A percentile compares a stretch with the other conserved stretches of the same genome.
Evolutionary conservation across 345 rosid genomes (phyloP).

Genomic region (Gynandropsis gynandra): DNA sequence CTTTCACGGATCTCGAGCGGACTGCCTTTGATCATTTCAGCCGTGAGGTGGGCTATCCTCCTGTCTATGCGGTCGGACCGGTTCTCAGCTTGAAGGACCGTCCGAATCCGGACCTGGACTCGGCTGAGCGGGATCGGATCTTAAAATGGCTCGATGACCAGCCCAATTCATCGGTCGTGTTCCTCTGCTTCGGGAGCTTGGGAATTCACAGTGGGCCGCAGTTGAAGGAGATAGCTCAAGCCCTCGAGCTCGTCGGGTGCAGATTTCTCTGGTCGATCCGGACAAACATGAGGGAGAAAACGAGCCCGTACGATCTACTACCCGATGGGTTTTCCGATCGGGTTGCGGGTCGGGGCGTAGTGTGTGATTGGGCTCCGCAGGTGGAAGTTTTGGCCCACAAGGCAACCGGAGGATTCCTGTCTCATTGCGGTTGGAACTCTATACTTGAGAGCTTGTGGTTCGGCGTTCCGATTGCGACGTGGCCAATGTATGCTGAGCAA

Average conservation of each 20-base stretch:
- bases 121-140: conserved; percentile 17
- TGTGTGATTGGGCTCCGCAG: conserved; percentile 42
- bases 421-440: conserved; percentile 55
- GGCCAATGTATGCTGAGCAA: conserved; percentile 48
- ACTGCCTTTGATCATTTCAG: conserved; percentile 26
- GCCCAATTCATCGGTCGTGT: conserved; percentile 37
- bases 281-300: conserved; percentile 21
- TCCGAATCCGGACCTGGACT: conserved; percentile 21
- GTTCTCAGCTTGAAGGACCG: conserved; percentile 28
- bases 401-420: conserved; percentile 36
- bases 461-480: conserved; percentile 38
- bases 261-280: conserved; percentile 32
- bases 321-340: conserved; percentile 34
- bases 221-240: conserved; percentile 39
- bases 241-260: conserved; percentile 30
- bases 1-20: conserved; percentile 33
- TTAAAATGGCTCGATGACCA: conserved; percentile 44
- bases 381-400: conserved; percentile 31
- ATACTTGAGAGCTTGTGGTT: conserved; percentile 44
- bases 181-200: conserved; percentile 44
- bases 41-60: conserved; percentile 22
- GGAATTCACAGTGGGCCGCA: conserved; percentile 31
- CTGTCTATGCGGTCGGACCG: conserved; percentile 40
- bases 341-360: conserved; percentile 19
- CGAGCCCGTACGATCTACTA: conserved; percentile 17